These are phyloP conservation scores for Rhodamnia argentea DNA, from an alignment of 345 rosid species.

Conservation along the genomic window DNA sequence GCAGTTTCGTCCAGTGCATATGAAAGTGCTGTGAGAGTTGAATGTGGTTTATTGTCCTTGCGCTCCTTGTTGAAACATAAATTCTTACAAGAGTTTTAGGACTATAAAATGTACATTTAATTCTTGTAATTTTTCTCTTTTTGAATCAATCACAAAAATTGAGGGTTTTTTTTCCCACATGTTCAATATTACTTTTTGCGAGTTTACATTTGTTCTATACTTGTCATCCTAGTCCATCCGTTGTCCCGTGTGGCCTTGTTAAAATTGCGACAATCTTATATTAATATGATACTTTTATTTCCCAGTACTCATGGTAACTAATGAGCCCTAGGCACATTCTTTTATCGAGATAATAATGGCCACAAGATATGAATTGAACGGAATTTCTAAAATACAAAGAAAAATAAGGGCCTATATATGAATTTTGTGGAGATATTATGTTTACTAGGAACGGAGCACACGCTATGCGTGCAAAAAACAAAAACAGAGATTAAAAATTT, in stretches of 20 bases:
- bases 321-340: too few species aligned
- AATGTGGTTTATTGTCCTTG: too few species aligned
- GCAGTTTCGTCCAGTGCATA: background rate
- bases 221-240: fast-evolving
- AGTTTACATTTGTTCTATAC: background rate
- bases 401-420: too few species aligned
- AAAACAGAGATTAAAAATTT: background rate
- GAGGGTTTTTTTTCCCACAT: background rate
- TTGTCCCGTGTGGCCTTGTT: fast-evolving
- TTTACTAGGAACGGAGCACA: background rate
- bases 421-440: too few species aligned
- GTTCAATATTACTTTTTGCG: background rate
- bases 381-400: too few species aligned
- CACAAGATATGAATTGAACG: too few species aligned
- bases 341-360: too few species aligned
- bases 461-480: background rate
- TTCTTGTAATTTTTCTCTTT: background rate
- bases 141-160: background rate
- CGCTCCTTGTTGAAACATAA: too few species aligned
- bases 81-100: background rate
- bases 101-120: background rate
- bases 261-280: background rate
- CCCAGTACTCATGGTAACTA: too few species aligned
- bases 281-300: too few species aligned
- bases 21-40: background rate